phyloP scores from a whole-genome alignment of 495 filamentous ascomycete species.

The Choiromyces venosus region DNA sequence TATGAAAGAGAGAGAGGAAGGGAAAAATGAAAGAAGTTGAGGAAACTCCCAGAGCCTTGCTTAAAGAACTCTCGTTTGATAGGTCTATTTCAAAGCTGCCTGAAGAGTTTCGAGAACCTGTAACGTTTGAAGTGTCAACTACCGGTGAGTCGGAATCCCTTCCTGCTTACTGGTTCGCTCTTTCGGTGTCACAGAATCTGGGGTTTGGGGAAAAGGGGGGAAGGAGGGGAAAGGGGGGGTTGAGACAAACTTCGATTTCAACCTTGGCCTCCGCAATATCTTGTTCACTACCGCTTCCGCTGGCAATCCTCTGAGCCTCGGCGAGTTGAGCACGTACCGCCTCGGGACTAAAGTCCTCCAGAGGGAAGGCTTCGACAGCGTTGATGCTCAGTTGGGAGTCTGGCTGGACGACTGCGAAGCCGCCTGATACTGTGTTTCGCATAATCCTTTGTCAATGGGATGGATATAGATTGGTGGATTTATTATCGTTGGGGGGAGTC shows the following conservation, averaged over 20 bases:
- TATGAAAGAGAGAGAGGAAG: neutral
- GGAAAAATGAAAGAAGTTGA: neutral
- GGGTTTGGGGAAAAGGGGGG: neutral
- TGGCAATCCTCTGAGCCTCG: slow-evolving; percentile 91
- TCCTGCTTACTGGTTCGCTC: neutral
- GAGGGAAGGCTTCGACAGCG: slow-evolving; percentile 85
- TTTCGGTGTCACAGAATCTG: slow-evolving; percentile 35
- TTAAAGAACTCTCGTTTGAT: neutral
- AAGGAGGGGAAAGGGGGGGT: neutral
- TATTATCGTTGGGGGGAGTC: neutral
- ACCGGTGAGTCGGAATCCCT: slow-evolving; percentile 3
- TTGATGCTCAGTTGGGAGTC: slow-evolving; percentile 95
- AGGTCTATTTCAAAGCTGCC: slow-evolving; percentile 55
- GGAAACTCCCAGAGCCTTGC: neutral
- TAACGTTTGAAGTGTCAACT: slow-evolving; percentile 21
- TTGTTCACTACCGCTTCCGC: slow-evolving; percentile 86
- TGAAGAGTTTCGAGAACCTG: slow-evolving; percentile 71
- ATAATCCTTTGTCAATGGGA: neutral
- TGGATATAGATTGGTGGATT: slow-evolving; percentile 5
- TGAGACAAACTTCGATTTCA: slow-evolving; percentile 78
- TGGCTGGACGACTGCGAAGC: slow-evolving; percentile 94
- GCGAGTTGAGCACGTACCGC: slow-evolving; percentile 71
- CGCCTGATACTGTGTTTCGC: slow-evolving; percentile 69
- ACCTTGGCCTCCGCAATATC: slow-evolving; percentile 98
- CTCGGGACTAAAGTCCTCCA: slow-evolving; percentile 93